Conservation (phyloP, 139 green algal genomes). For the Penium margaritaceum region DNA sequence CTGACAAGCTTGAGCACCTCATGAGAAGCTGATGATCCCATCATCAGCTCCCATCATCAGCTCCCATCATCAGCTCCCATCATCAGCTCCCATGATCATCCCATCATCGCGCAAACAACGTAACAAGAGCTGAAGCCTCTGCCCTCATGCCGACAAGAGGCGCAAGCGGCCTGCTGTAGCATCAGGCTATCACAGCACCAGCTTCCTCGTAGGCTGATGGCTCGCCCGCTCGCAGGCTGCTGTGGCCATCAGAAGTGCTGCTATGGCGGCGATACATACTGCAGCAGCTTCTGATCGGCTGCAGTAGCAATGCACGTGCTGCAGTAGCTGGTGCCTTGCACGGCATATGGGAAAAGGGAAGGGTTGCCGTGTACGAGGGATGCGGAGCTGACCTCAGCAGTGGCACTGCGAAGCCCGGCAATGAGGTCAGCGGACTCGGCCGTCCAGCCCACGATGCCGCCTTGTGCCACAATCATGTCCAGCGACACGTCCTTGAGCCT, state of each 20-base stretch:
- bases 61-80: too few relatives aligned
- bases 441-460: constrained; percentile 30
- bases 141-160: neutral
- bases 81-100: too few relatives aligned
- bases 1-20: neutral
- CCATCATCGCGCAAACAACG: neutral
- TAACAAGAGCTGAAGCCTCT: neutral
- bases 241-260: neutral
- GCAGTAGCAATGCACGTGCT: neutral
- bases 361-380: neutral
- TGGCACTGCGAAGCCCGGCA: neutral
- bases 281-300: neutral
- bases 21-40: neutral
- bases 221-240: too few relatives aligned
- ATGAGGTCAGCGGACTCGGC: constrained; percentile 2
- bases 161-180: neutral
- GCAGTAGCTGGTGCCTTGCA: neutral
- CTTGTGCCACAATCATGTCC: constrained; percentile 27
- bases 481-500: constrained; percentile 24
- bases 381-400: neutral
- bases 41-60: too few relatives aligned
- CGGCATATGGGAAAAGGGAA: neutral
- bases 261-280: too few relatives aligned
- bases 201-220: neutral
- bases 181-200: neutral